Percentiles rank a stretch among this genome's conserved stretches.
Conservation (phyloP, 176 grass and related monocot species). For the Carex kokanica region DNA sequence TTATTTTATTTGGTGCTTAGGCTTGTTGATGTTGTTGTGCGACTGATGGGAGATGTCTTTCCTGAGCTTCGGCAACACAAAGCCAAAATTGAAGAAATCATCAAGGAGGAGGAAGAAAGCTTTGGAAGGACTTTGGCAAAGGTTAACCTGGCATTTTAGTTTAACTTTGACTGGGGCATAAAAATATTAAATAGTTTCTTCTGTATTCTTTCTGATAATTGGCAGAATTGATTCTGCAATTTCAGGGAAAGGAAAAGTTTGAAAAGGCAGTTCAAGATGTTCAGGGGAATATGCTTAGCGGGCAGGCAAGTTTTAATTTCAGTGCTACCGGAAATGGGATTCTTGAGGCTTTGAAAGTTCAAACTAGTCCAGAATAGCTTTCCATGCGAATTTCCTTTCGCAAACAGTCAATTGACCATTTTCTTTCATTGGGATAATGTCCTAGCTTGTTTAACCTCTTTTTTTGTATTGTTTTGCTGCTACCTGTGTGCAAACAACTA, state of each 20-base stretch:
- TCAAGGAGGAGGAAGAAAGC: constrained; percentile 91
- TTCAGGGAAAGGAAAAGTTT: constrained; percentile 93
- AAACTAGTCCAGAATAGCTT: neutral
- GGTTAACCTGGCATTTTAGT: constrained; percentile 43
- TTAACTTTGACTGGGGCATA: neutral
- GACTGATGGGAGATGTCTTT: constrained; percentile 82
- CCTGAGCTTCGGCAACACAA: constrained; percentile 72
- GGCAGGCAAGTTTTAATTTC: constrained; percentile 52
- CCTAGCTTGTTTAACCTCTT: neutral
- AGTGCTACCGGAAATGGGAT: neutral
- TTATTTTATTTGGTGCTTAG: constrained; percentile 36
- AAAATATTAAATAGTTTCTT: constrained; percentile 24
- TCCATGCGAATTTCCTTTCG: neutral
- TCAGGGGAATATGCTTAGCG: constrained; percentile 62
- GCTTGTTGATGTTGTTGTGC: constrained; percentile 76
- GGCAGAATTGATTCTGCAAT: constrained; percentile 11
- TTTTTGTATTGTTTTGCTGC: neutral
- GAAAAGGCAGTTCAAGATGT: constrained; percentile 89
- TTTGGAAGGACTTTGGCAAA: constrained; percentile 94
- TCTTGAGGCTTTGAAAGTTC: neutral
- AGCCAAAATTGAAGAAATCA: constrained; percentile 75
- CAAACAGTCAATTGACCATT: neutral
- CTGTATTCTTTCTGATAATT: neutral
- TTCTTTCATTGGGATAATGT: neutral
- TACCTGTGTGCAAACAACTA: neutral